A percentile compares a stretch with the other conserved stretches of the same genome.
phyloP scores from a whole-genome alignment of 768 basidiomycete genomes.

The Lentinula raphanica region DNA sequence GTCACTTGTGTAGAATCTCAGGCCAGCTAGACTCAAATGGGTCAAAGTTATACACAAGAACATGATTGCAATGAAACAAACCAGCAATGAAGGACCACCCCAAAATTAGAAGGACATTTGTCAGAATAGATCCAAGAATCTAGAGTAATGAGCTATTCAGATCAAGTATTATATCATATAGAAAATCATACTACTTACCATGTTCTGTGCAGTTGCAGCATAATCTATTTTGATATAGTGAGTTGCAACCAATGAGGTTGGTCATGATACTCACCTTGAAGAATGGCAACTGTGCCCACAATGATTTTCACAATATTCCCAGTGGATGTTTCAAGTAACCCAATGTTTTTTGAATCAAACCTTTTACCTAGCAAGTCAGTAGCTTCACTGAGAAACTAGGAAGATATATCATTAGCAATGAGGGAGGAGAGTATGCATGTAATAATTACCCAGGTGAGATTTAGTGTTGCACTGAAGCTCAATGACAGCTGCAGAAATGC shows the following conservation, averaged over 20 bases:
- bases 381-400: slow-evolving; percentile 69
- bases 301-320: slow-evolving; percentile 86
- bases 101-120: slow-evolving; percentile 83
- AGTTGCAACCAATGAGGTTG: neutral
- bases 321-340: slow-evolving; percentile 79
- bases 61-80: too few species aligned
- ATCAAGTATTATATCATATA: too few species aligned
- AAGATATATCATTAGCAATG: neutral
- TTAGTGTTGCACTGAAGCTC: slow-evolving; percentile 79
- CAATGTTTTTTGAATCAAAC: slow-evolving; percentile 80
- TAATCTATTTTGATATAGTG: slow-evolving; percentile 41
- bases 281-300: slow-evolving; percentile 78
- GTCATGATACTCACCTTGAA: slow-evolving; percentile 53
- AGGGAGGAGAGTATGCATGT: neutral
- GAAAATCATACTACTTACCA: slow-evolving; percentile 36
- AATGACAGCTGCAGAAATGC: slow-evolving; percentile 66
- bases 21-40: slow-evolving; percentile 45
- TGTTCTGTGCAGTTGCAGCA: slow-evolving; percentile 89
- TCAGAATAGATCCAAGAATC: slow-evolving; percentile 89
- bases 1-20: slow-evolving; percentile 54
- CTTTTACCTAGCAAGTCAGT: slow-evolving; percentile 75
- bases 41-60: too few species aligned
- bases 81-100: slow-evolving; percentile 88
- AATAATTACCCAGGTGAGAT: slow-evolving; percentile 69
- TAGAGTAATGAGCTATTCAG: slow-evolving; percentile 18